These are phyloP conservation scores for Coemansia biformis DNA, from an alignment of 192 early-diverging fungal genomes.

Conservation along the genomic window DNA sequence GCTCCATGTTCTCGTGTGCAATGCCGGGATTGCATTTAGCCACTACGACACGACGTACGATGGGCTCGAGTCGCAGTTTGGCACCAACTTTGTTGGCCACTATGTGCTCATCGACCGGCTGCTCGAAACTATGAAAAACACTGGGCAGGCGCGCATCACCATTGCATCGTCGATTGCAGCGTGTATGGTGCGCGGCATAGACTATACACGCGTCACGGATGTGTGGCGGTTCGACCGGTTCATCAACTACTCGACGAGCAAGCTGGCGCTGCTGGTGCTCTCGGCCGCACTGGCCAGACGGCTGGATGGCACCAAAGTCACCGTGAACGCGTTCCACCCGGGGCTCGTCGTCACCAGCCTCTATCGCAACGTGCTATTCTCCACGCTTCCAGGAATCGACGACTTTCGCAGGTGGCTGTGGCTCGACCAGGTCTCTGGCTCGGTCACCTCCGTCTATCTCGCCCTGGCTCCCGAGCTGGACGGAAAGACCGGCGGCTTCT, in stretches of 20 bases:
- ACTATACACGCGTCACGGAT: constrained; percentile 46
- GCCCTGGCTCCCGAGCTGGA: constrained; percentile 36
- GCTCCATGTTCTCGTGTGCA: constrained; percentile 47
- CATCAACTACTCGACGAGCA: constrained; percentile 55
- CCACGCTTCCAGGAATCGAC: constrained; percentile 37
- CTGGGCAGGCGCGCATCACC: constrained; percentile 45
- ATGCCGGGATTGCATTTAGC: constrained; percentile 58
- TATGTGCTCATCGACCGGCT: constrained; percentile 49
- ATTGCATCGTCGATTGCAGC: constrained; percentile 51
- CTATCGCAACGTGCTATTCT: constrained; percentile 44
- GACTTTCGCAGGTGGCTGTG: constrained; percentile 30
- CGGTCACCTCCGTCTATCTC: constrained; percentile 29
- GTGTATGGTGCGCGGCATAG: constrained; percentile 40
- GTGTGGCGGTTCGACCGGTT: constrained; percentile 49
- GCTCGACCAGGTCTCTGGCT: constrained; percentile 32
- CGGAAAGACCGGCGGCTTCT: constrained; percentile 31
- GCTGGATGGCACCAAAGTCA: constrained; percentile 37
- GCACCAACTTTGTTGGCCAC: constrained; percentile 60
- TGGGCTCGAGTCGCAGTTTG: constrained; percentile 61
- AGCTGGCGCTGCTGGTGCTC: constrained; percentile 54
- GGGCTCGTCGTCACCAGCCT: constrained; percentile 52
- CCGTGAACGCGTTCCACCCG: constrained; percentile 56
- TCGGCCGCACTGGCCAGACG: constrained; percentile 48
- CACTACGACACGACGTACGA: constrained; percentile 58
- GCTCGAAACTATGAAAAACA: constrained; percentile 35